These are phyloP conservation scores for Candida nanaspora DNA, from an alignment of 805 yeast species.

Conservation along the genomic window DNA sequence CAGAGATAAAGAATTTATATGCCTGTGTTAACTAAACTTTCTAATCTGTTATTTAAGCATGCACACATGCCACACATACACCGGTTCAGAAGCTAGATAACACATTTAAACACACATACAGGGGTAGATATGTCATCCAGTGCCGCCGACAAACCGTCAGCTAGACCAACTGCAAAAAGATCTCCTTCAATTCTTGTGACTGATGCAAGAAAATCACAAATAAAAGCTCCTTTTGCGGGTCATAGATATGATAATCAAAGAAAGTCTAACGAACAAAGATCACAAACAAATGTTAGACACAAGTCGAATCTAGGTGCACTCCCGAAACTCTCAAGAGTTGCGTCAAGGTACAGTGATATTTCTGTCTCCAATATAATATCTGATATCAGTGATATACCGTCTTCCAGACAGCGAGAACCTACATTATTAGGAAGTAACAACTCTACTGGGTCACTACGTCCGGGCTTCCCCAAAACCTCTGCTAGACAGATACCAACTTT, in stretches of 20 bases:
- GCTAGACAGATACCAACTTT: constrained; percentile 36
- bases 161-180: constrained; percentile 54
- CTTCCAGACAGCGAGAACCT: constrained; percentile 41
- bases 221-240: constrained; percentile 76
- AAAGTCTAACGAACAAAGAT: neutral
- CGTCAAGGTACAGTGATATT: constrained; percentile 59
- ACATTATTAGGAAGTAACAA: constrained; percentile 13
- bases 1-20: no score
- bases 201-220: constrained; percentile 59
- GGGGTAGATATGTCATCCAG: neutral
- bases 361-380: constrained; percentile 75
- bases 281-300: neutral
- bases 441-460: constrained; percentile 7
- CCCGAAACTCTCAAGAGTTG: neutral
- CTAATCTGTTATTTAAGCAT: no score
- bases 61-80: no score
- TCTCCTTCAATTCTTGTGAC: constrained; percentile 94
- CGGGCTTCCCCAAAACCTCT: constrained; percentile 9
- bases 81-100: no score
- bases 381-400: constrained; percentile 81
- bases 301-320: neutral
- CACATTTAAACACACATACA: no score
- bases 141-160: neutral
- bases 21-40: no score
- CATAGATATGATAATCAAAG: constrained; percentile 29